These are phyloP conservation scores for Ochromonas danica DNA, from an alignment of 108 stramenopile species.

Conservation along the genomic window DNA sequence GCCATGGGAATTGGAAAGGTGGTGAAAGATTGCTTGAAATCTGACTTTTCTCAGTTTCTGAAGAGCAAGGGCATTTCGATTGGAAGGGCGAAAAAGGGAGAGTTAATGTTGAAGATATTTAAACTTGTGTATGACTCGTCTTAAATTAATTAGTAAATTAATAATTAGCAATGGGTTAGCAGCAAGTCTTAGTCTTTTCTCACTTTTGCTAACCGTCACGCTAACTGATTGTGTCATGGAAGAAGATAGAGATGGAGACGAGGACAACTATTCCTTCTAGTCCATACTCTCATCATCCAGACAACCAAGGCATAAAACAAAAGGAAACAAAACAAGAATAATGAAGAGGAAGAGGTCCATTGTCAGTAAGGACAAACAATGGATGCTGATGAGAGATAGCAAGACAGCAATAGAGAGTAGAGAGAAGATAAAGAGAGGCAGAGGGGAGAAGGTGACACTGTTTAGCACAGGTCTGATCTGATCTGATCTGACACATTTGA, in stretches of 20 bases:
- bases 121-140: slow-evolving; percentile 9
- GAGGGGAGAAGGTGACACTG: slow-evolving; percentile 13
- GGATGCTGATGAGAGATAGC: slow-evolving; percentile 14
- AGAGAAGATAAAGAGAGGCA: slow-evolving; percentile 15
- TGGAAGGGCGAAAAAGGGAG: slow-evolving; percentile 13
- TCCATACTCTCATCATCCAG: slow-evolving; percentile 15
- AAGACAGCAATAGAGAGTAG: slow-evolving; percentile 15
- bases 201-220: slow-evolving; percentile 14
- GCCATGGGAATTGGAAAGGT: slow-evolving; percentile 14
- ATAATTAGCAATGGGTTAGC: slow-evolving; percentile 16
- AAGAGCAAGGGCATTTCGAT: slow-evolving; percentile 15
- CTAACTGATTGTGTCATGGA: slow-evolving; percentile 15
- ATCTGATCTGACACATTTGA: slow-evolving; percentile 16
- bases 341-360: slow-evolving; percentile 15
- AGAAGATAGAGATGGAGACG: slow-evolving; percentile 15
- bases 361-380: slow-evolving; percentile 16
- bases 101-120: slow-evolving; percentile 17
- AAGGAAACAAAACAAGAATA: slow-evolving; percentile 17
- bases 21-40: slow-evolving; percentile 16
- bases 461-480: slow-evolving; percentile 15
- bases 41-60: slow-evolving; percentile 15
- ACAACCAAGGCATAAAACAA: slow-evolving; percentile 16
- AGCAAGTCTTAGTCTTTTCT: slow-evolving; percentile 16
- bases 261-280: slow-evolving; percentile 15
- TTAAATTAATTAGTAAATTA: slow-evolving; percentile 18